These are phyloP conservation scores for Dryadomyces quercus-mongolicae DNA, from an alignment of 2,329 filamentous ascomycete species.

Conservation along the genomic window DNA sequence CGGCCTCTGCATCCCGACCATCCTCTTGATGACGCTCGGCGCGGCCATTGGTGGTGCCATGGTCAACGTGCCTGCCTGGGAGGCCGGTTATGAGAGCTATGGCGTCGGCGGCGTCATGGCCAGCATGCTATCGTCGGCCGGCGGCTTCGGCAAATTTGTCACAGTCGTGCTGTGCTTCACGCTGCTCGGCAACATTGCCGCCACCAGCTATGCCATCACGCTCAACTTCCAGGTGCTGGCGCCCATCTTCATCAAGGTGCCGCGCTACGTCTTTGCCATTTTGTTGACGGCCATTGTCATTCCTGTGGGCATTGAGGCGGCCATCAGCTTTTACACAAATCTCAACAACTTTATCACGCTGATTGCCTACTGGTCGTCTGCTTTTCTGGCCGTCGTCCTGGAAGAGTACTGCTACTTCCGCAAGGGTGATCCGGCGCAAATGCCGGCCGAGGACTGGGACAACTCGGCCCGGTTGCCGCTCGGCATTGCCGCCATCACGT, in stretches of 20 bases:
- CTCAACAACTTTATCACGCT: slow-evolving; percentile 32
- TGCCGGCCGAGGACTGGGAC: slow-evolving; percentile 16
- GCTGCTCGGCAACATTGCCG: slow-evolving; percentile 45
- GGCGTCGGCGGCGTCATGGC: slow-evolving; percentile 45
- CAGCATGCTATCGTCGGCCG: slow-evolving; percentile 44
- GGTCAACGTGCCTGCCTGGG: slow-evolving; percentile 39
- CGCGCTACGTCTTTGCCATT: slow-evolving; percentile 28
- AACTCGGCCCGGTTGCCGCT: slow-evolving; percentile 14
- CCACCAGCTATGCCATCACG: slow-evolving; percentile 49
- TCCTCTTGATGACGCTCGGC: slow-evolving; percentile 49
- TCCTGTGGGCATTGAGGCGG: slow-evolving; percentile 26
- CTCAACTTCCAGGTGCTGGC: slow-evolving; percentile 43
- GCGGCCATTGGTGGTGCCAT: slow-evolving; percentile 50
- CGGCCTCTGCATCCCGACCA: slow-evolving; percentile 41
- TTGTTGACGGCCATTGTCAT: slow-evolving; percentile 27
- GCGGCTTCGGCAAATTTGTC: slow-evolving; percentile 50
- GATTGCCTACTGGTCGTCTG: slow-evolving; percentile 33
- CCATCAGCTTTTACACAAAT: slow-evolving; percentile 25
- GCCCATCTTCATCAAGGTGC: slow-evolving; percentile 24
- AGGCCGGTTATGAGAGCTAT: slow-evolving; percentile 36
- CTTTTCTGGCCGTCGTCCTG: slow-evolving; percentile 27
- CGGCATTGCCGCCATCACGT: slow-evolving; percentile 15
- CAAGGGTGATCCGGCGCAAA: slow-evolving; percentile 10
- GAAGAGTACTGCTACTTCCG: slow-evolving; percentile 18
- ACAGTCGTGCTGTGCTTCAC: slow-evolving; percentile 47